Conservation (phyloP, 805 yeast species). For the Saturnispora halmiae region DNA sequence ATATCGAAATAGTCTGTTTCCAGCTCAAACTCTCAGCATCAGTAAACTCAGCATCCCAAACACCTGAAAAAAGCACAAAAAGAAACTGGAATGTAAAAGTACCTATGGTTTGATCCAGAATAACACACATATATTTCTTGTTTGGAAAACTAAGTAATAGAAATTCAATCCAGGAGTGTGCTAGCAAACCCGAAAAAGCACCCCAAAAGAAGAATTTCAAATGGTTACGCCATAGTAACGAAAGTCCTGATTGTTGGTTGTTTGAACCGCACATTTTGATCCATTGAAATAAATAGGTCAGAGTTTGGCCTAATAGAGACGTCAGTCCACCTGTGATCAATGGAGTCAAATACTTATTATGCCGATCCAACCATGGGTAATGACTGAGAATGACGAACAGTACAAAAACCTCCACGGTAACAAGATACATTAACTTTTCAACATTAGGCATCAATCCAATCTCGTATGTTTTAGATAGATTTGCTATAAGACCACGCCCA, state of each 20-base stretch:
- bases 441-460: conserved; percentile 5
- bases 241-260: neutral
- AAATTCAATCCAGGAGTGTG: conserved; percentile 45
- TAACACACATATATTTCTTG: conserved; percentile 31
- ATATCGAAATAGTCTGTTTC: conserved; percentile 20
- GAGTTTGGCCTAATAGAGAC: conserved; percentile 13
- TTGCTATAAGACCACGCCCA: neutral
- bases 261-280: neutral
- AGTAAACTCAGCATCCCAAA: conserved; percentile 45
- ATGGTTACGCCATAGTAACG: conserved; percentile 16
- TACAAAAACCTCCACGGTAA: conserved; percentile 12
- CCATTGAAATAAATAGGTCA: conserved; percentile 10
- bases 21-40: neutral
- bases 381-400: conserved; percentile 13
- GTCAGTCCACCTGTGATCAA: conserved; percentile 15
- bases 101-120: conserved; percentile 48
- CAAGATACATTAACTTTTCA: conserved; percentile 11
- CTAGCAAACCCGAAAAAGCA: conserved; percentile 44
- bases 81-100: conserved; percentile 45
- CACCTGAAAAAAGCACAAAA: conserved; percentile 38
- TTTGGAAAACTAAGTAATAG: conserved; percentile 31
- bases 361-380: conserved; percentile 12
- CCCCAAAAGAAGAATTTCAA: conserved; percentile 55
- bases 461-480: too few relatives aligned
- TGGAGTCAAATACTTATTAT: conserved; percentile 14